Conservation (phyloP, 139 green algal species). For the Prasinococcaceae sp. region DNA sequence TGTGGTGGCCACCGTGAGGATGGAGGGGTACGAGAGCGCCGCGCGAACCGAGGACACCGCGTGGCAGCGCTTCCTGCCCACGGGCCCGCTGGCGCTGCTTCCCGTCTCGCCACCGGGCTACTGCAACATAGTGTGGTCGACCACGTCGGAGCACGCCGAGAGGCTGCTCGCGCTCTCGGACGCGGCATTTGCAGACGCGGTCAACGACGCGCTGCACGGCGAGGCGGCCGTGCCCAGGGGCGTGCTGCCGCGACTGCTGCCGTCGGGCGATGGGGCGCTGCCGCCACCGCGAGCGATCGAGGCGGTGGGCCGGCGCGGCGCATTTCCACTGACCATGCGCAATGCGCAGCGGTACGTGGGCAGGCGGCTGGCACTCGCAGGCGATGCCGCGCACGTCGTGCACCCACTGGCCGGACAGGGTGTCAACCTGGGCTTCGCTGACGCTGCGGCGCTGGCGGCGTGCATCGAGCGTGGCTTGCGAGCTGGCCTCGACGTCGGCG, state of each 20-base stretch:
- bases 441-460: conserved; percentile 9
- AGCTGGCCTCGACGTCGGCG: conserved; percentile 7
- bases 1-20: conserved; percentile 21
- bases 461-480: conserved; percentile 1
- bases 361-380: conserved; percentile 14
- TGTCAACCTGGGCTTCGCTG: conserved; percentile 30
- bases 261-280: background rate
- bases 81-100: conserved; percentile 31
- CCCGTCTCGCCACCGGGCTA: no score
- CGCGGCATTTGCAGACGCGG: conserved; percentile 20
- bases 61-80: conserved; percentile 34
- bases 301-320: background rate
- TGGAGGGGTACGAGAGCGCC: no score
- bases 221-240: conserved; percentile 1
- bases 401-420: conserved; percentile 36
- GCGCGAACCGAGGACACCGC: conserved; percentile 13
- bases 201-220: conserved; percentile 17
- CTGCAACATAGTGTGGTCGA: conserved; percentile 37
- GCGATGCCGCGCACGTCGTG: conserved; percentile 32
- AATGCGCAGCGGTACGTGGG: conserved; percentile 8
- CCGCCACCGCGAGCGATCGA: conserved; percentile 6
- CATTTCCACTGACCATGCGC: conserved; percentile 18
- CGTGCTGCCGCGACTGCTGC: background rate
- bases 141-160: conserved; percentile 10
- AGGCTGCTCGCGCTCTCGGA: conserved; percentile 9